phyloP scores from a whole-genome alignment of 345 rosid species.

The Anacardium occidentale region DNA sequence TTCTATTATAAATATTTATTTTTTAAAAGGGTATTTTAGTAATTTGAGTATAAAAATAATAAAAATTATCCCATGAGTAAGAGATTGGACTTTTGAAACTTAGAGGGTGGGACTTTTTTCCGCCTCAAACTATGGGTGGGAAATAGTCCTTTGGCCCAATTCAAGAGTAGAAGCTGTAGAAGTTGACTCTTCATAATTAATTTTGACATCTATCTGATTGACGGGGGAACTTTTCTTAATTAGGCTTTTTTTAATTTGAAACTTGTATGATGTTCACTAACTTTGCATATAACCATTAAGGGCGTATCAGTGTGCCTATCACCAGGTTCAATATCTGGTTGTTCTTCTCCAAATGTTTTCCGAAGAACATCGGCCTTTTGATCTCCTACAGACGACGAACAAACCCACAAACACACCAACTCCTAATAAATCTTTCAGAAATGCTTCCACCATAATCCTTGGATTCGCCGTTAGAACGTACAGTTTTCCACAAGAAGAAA shows the following conservation, averaged over 20 bases:
- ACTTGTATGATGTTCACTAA: conserved; percentile 12
- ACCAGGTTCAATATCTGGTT: conserved; percentile 62
- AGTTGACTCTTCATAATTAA: no score
- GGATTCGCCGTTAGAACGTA: conserved; percentile 74
- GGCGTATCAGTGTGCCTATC: conserved; percentile 40
- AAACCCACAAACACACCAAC: conserved; percentile 67
- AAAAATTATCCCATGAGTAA: no score
- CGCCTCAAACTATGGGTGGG: no score
- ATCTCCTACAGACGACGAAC: conserved; percentile 42
- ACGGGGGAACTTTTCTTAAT: no score
- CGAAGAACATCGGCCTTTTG: conserved; percentile 44
- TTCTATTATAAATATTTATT: no score
- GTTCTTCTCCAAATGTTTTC: conserved; percentile 38
- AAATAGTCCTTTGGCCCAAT: no score
- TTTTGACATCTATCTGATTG: no score
- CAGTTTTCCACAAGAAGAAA: conserved; percentile 51
- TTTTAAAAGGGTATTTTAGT: no score
- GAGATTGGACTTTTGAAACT: no score
- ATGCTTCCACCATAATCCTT: conserved; percentile 70
- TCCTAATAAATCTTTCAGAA: conserved; percentile 57
- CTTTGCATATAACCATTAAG: conserved; percentile 65
- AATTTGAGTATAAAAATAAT: no score
- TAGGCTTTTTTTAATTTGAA: background rate
- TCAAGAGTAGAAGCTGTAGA: no score
- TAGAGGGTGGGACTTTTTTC: no score